Evolutionary conservation across 805 yeast species (phyloP).

Genomic region (Yamadazyma paraphyllophila): DNA sequence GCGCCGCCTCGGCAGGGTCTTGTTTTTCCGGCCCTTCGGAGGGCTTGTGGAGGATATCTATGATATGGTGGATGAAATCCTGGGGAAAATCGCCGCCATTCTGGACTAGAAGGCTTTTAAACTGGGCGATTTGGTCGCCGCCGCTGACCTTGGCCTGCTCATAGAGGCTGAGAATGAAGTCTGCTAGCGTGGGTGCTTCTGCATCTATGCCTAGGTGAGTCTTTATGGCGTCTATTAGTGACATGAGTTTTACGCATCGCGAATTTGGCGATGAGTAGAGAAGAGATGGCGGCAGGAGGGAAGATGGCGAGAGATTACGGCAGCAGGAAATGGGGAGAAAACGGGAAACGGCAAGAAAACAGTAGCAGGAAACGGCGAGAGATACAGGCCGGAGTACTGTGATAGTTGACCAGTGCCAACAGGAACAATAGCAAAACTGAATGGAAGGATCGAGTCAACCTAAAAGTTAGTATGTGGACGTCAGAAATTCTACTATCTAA

Average conservation of each 20-base stretch:
- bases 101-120: slow-evolving; percentile 18
- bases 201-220: slow-evolving; percentile 12
- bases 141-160: slow-evolving; percentile 1
- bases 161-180: slow-evolving; percentile 12
- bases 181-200: slow-evolving; percentile 8
- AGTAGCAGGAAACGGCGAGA: no score
- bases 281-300: not conserved
- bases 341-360: no score
- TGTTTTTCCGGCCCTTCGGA: slow-evolving; percentile 8
- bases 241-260: not conserved
- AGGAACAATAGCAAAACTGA: no score
- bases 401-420: no score
- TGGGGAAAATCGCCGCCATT: slow-evolving; percentile 44
- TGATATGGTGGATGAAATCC: slow-evolving; percentile 25
- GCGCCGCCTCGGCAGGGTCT: slow-evolving; percentile 4
- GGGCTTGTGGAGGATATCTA: slow-evolving; percentile 12
- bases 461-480: slow-evolving; percentile 5
- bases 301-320: not conserved
- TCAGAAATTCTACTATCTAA: slow-evolving; percentile 16
- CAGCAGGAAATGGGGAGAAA: not conserved
- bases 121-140: not conserved
- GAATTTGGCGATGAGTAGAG: not conserved
- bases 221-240: not conserved
- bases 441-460: no score
- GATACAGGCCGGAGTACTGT: no score